Evolutionary conservation across 1,284 basidiomycete genomes (phyloP).

Genomic region (Xerocomus cyaneibrunnescens): DNA sequence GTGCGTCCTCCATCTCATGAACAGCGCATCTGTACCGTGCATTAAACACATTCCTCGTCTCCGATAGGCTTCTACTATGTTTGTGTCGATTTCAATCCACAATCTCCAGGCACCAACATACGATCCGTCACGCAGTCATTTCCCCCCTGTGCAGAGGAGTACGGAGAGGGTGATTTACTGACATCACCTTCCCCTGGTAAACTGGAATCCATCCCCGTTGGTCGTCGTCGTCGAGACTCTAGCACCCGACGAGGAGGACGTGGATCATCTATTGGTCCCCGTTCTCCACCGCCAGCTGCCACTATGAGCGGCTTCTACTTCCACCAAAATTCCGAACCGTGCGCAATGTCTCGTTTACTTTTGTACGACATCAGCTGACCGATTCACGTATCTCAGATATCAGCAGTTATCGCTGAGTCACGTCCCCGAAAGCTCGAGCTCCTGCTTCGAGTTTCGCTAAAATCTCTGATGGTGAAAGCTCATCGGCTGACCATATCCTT

Average conservation of each 20-base stretch:
- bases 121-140: constrained; percentile 33
- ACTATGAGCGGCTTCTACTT: constrained; percentile 93
- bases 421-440: constrained; percentile 53
- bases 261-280: constrained; percentile 42
- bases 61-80: constrained; percentile 81
- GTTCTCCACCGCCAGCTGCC: constrained; percentile 48
- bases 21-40: background rate
- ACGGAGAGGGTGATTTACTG: constrained; percentile 23
- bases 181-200: constrained; percentile 33
- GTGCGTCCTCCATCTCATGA: constrained; percentile 43
- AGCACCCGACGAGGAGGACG: constrained; percentile 41
- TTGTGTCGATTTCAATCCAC: constrained; percentile 73
- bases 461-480: constrained; percentile 9
- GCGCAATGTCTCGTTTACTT: constrained; percentile 36
- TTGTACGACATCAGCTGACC: constrained; percentile 15
- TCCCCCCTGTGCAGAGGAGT: constrained; percentile 36
- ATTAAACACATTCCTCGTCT: constrained; percentile 4
- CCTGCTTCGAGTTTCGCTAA: constrained; percentile 69
- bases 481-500: background rate
- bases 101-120: constrained; percentile 40
- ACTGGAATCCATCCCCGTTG: constrained; percentile 36
- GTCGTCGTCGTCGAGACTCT: constrained; percentile 46
- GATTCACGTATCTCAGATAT: constrained; percentile 45
- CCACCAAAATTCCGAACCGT: constrained; percentile 89
- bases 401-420: constrained; percentile 64